Base-by-base conservation (phyloP, 1,284 basidiomycete species). In the Ganoderma meredithae region DNA sequence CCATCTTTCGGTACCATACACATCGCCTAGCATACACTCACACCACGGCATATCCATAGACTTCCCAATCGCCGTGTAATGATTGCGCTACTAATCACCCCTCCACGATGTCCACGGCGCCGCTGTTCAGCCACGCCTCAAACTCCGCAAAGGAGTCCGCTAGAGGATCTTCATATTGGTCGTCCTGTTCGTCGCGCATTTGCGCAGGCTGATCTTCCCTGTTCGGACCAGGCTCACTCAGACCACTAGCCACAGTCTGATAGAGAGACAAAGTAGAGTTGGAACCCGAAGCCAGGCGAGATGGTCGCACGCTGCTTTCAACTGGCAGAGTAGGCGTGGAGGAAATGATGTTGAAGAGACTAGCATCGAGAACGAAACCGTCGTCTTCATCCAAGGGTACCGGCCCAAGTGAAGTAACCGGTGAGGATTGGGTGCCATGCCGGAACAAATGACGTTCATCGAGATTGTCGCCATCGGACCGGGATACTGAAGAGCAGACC, bases 51-150 rank as follows among this genome's bases (percentile, higher is more conserved):
- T 59, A 41, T 40, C 58, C 22, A 22, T 60, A 40, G 58, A 60
- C 58, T 10, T 49, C 27, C 61, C 47, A 53, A 8, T 36, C 40
- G 17, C 62, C 70, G 44, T 41, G 40, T 60, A 60, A 41, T 60
- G 40, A 60, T 13, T 31, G 31, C 41, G 19, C 66, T n/a, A 60
- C 43, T 73, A 67, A 72, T 73, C 69, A 70, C 60, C 73, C 68
- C 25, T 75, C 73, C 64, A 79, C 71, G 65, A 83, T 79, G 44
- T 79, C 78, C 13, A 86, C 81, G 0, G 80, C 79, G 33, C 80
- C 85, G 61, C 83, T 84, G 19, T 80, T 79, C 36, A 87, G 68
- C 85, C 84, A 86, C 19, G 78, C 80, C 60, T 84, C 81, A n/a
- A 87, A 81, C 60, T 86, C 85, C 12, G 79, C 84, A 25, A 85